These are phyloP conservation scores for Phytophthora colocasiae DNA, from an alignment of 352 stramenopile genomes.

Conservation along the genomic window DNA sequence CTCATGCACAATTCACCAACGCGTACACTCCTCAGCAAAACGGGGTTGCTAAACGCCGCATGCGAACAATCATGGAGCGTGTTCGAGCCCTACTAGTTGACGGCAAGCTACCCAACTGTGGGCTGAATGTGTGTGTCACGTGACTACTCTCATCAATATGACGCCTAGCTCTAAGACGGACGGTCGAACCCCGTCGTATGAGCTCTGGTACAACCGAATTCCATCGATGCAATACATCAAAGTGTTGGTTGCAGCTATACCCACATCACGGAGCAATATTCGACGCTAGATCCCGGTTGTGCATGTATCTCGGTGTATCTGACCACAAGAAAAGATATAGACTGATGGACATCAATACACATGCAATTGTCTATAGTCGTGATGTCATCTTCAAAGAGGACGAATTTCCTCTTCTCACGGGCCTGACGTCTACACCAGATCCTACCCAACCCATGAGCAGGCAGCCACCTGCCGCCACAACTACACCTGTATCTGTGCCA, in stretches of 20 bases:
- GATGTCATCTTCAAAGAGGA: constrained; percentile 12
- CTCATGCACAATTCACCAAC: constrained; percentile 24
- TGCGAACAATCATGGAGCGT: constrained; percentile 25
- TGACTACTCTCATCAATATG: too few species aligned
- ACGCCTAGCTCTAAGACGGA: too few species aligned
- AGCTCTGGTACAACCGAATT: too few species aligned
- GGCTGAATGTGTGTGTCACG: too few species aligned
- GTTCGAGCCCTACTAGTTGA: constrained; percentile 6
- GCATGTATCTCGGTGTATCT: constrained; percentile 7
- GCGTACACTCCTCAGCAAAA: constrained; percentile 27
- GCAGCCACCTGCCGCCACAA: not conserved
- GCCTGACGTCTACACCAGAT: not conserved
- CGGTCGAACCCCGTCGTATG: too few species aligned
- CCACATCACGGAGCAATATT: too few species aligned
- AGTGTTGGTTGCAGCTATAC: too few species aligned
- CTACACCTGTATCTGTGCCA: not conserved
- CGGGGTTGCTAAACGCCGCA: constrained; percentile 16
- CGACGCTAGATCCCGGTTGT: too few species aligned
- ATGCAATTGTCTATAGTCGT: constrained; percentile 16
- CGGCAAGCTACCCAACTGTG: too few species aligned
- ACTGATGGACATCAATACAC: constrained; percentile 5
- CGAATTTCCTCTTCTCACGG: not conserved
- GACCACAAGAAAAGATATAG: constrained; percentile 8
- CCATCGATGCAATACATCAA: too few species aligned
- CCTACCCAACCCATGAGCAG: not conserved